Evolutionary conservation across 2,329 filamentous ascomycete genomes (phyloP).

Genomic region (Zasmidium angulare): DNA sequence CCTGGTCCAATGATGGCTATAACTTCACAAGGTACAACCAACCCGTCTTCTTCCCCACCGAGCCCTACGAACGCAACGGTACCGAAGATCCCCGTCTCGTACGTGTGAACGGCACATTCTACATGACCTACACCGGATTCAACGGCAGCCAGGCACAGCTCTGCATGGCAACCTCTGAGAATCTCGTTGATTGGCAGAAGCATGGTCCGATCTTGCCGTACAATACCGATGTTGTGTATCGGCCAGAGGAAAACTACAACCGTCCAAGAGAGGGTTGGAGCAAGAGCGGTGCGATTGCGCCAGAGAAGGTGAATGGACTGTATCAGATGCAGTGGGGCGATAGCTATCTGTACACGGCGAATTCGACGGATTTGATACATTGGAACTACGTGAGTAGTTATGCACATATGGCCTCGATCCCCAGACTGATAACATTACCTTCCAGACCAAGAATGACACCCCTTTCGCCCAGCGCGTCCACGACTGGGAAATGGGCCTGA

Average conservation of each 20-base stretch:
- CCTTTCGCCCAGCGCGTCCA: slow-evolving; percentile 1
- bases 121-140: slow-evolving; percentile 1
- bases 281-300: slow-evolving; percentile 2
- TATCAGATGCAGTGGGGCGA: slow-evolving; percentile 4
- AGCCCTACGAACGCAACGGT: background rate
- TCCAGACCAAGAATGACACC: background rate
- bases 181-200: background rate
- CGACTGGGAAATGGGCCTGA: background rate
- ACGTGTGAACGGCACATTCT: slow-evolving; percentile 1
- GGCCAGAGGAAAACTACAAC: background rate
- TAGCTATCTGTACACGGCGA: background rate
- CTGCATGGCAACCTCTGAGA: background rate
- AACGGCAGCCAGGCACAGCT: background rate
- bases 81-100: background rate
- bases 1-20: background rate
- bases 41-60: background rate
- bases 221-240: background rate
- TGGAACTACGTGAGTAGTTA: slow-evolving; percentile 4
- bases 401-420: no score
- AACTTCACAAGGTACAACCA: background rate
- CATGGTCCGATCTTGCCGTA: slow-evolving; percentile 1
- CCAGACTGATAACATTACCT: background rate
- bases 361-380: slow-evolving; percentile 3
- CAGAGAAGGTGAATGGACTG: slow-evolving; percentile 2
- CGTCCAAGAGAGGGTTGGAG: slow-evolving; percentile 2